Evolutionary conservation across 495 filamentous ascomycete genomes (phyloP).

Genomic region (Penicillium cinerascens): DNA sequence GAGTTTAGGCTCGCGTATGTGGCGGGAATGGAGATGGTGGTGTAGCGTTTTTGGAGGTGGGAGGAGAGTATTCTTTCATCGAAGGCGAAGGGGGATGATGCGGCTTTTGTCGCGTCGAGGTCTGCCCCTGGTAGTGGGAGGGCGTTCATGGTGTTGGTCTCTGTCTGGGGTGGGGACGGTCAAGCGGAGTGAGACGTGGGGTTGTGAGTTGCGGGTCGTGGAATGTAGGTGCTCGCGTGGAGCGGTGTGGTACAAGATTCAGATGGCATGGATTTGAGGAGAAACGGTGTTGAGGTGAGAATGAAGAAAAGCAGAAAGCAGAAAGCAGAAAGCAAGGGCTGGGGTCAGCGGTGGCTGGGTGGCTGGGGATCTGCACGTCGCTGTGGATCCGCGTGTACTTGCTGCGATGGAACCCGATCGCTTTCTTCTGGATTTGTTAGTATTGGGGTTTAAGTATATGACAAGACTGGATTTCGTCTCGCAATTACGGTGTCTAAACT

Average conservation of each 20-base stretch:
- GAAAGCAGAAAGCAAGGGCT: not conserved
- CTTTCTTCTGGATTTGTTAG: not conserved
- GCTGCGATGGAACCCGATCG: not conserved
- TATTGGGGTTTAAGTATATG: not conserved
- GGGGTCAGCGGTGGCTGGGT: not conserved
- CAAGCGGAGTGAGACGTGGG: not conserved
- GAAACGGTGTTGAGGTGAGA: not conserved
- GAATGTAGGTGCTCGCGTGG: not conserved
- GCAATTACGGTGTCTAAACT: too few relatives aligned
- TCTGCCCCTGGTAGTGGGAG: constrained; percentile 4
- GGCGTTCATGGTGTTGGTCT: constrained; percentile 5
- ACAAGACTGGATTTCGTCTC: too few relatives aligned
- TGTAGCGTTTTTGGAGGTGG: constrained; percentile 24
- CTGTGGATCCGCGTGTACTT: not conserved
- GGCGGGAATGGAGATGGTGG: constrained; percentile 57
- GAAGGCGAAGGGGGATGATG: not conserved
- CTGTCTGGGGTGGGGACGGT: not conserved
- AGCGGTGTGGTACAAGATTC: not conserved
- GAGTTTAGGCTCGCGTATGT: constrained; percentile 60
- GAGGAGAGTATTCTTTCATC: constrained; percentile 7
- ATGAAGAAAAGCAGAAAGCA: not conserved
- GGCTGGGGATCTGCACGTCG: not conserved
- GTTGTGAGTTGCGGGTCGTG: not conserved
- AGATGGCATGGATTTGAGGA: not conserved
- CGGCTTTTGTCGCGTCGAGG: constrained; percentile 2